Base-by-base conservation (phyloP, 306 rosid genomes). In the Ceratonia siliqua region DNA sequence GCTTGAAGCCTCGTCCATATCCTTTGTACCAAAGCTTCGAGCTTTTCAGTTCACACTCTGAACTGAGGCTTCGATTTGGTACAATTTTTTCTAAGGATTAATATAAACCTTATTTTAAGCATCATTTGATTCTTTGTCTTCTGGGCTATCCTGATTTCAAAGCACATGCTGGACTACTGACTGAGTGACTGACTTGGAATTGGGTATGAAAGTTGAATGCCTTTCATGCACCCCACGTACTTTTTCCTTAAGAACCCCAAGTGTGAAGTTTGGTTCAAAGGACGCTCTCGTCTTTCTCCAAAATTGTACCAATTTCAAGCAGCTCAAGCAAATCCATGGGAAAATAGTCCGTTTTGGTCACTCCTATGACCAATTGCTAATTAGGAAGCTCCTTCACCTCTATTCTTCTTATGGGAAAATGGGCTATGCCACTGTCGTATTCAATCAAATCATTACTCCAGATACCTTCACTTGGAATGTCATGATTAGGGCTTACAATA, bases 391-490 rank as follows among this genome's bases (percentile, higher is more conserved):
- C 9, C 43, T 87, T 83, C 82, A 85, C 32, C 72, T 85, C 2
- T 85, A 86, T 78, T 86, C 87, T 43, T 77, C 88, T 15, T 79
- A 73, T 72, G 85, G 86, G 58, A 70, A 84, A 75, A 18, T 81
- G 74, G 62, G 78, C 18, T 85, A 86, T 76, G 90, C 91, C 59
- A 43, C 77, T 69, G 12, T 81, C 12, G 62, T 90, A 9, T 90
- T 88, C 72, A 72, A 82, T 70, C 88, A 88, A 61, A 74, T 86
- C 43, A 76, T 67, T 42, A 8, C 55, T 39, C 91, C 84, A 8
- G 88, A 68, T 68, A 81, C 83, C 8, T 86, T 90, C 75, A 85
- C 96, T 54, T 90, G 96, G 89, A 90, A 90, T 80, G 76, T 90
- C 28, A 83, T 90, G 82, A 88, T 88, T 24, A 84, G 87, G 68